phyloP scores from a whole-genome alignment of 257 asterid genomes.

The Gentiana macrophylla region DNA sequence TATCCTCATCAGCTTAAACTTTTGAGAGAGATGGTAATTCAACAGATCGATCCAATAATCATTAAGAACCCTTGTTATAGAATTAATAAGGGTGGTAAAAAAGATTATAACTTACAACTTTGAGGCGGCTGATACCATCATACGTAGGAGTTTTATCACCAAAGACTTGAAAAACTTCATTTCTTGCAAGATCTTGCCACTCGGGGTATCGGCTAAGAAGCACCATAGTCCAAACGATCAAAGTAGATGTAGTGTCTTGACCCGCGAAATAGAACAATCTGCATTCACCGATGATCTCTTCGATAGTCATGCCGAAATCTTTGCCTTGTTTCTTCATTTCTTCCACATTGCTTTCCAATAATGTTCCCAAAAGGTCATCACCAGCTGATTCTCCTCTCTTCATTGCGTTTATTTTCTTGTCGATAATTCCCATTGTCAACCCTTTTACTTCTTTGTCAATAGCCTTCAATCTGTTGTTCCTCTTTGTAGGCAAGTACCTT shows the following conservation, averaged over 20 bases:
- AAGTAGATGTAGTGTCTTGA: constrained; percentile 35
- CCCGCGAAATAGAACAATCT: constrained; percentile 41
- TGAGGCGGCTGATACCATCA: constrained; percentile 41
- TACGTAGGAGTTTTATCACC: constrained; percentile 22
- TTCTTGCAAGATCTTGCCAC: constrained; percentile 47
- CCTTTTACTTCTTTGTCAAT: constrained; percentile 23
- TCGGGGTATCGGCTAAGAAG: constrained; percentile 24
- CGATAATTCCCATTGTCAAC: constrained; percentile 18
- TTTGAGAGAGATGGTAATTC: too few relatives aligned
- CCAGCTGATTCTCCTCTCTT: constrained; percentile 13
- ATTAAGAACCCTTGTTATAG: too few relatives aligned
- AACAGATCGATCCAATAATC: too few relatives aligned
- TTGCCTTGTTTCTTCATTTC: constrained; percentile 25
- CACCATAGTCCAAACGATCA: constrained; percentile 38
- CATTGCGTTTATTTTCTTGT: constrained; percentile 16
- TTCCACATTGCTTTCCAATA: constrained; percentile 24
- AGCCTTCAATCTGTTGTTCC: constrained; percentile 36
- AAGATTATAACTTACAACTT: constrained; percentile 24
- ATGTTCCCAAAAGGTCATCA: constrained; percentile 29
- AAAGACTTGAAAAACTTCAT: constrained; percentile 31
- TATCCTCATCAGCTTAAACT: too few relatives aligned
- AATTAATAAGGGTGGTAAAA: too few relatives aligned
- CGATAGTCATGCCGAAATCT: constrained; percentile 30
- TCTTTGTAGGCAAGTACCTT: constrained; percentile 36
- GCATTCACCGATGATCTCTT: constrained; percentile 49